Evolutionary conservation across 148 eudicot genomes (phyloP), one percentile per base, ranked within the genome.

Genomic region (Amaranthus palmeri): DNA sequence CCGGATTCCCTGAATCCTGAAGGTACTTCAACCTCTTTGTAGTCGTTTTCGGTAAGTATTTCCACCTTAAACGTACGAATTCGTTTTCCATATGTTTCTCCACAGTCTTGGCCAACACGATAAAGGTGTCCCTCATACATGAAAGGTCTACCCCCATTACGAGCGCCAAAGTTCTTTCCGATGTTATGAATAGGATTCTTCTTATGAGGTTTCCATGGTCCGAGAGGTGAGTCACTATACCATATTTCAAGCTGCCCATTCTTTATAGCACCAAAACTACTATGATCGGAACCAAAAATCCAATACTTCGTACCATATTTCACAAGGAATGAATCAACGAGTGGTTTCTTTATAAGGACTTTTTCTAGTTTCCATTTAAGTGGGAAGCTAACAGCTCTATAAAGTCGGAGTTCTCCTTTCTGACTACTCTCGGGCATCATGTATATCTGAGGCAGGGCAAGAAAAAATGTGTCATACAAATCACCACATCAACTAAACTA

Each of bases 71-170:
- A 95, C 61, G 86, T 75, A 53, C 83, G 97, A 45, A 91, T 69
- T 12, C 89, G 78, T 59, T 80, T 84, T 41, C 99, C 97, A 48
- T 91, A 95, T 18, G 99, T 91, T 67, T 85, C 90, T 8, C 96
- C 96, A 70, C 90, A 85, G 74, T 95, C 99, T 86, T 95, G 99
- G 46, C 99, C 99, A 4, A 82, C 71, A 5, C 99, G 97, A 63
- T 91, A 86, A 25, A 91, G 86, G 69, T 78, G 62, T n/a, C 97
- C 97, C 43, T 84, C 72, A 63, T 88, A 81, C 17, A 78, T 70
- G 69, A 95, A 95, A 1, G 99, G 97, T 76, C 99, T 86, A 41
- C 99, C 99, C 36, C 99, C 99, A 46, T 91, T 95, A 51, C 99
- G 83, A 53, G 97, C 93, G 47, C 97, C 97, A 69, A 72, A 78